Percentiles rank a stretch among this genome's conserved stretches.
These are phyloP conservation scores for Trypanosoma congolense DNA, from an alignment of 208 protist genomes.

Conservation along the genomic window DNA sequence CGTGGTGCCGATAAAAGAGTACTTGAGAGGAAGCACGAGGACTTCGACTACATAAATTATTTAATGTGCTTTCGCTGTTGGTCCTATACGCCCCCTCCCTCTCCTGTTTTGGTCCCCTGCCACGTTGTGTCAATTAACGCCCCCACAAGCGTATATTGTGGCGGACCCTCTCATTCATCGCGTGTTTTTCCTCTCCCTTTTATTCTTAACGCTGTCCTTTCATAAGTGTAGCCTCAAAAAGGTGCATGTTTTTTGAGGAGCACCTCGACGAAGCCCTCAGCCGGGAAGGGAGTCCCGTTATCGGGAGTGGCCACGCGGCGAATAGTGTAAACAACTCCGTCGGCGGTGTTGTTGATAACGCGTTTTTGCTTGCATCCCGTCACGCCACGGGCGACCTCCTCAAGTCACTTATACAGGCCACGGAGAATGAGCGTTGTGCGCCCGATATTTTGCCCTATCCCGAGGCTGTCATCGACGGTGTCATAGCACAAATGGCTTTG, in stretches of 20 bases:
- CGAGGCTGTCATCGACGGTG: constrained; percentile 35
- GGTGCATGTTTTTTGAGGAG: constrained; percentile 73
- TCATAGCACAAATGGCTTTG: constrained; percentile 35
- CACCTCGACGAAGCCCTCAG: constrained; percentile 43
- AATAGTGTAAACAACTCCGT: background rate
- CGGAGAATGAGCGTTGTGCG: constrained; percentile 72
- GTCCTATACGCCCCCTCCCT: no score
- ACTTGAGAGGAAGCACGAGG: no score
- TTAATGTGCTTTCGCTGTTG: no score
- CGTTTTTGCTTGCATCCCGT: constrained; percentile 20
- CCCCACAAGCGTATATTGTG: no score
- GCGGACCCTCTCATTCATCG: no score
- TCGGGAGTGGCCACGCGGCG: background rate
- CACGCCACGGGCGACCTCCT: constrained; percentile 17
- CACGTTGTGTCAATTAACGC: no score
- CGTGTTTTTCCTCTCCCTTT: no score
- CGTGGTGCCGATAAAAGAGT: no score
- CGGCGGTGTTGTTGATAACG: constrained; percentile 2
- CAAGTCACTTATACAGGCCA: constrained; percentile 57
- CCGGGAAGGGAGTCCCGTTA: constrained; percentile 19
- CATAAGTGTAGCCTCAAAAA: background rate
- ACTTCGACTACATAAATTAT: no score
- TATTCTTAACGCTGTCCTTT: no score
- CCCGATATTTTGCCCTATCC: constrained; percentile 83
- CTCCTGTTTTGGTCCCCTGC: no score